Evolutionary conservation across 2,329 filamentous ascomycete species (phyloP), one percentile per base, ranked within the genome.

Genomic region (Neofusicoccum ribis): DNA sequence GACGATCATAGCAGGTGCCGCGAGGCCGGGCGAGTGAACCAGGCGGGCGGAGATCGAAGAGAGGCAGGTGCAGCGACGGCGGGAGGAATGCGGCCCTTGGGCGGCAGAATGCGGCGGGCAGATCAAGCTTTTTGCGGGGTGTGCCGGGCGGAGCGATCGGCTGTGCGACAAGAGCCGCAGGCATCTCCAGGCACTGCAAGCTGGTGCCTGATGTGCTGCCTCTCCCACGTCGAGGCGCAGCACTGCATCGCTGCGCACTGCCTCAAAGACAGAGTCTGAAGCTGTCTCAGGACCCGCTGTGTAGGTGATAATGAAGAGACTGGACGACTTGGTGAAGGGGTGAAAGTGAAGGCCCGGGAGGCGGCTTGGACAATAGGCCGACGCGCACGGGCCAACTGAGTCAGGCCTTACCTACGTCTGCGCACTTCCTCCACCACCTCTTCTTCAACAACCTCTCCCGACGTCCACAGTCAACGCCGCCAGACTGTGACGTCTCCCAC

Each of bases 91-190:
- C 27, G 27, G 27, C 27, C 27, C 27, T 31, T 31, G 34, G 34
- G 7, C 8, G 31, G 50, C n/a, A 20, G 37, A 56, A 31, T 47
- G 41, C 27, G 31, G 27, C 56, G 43, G 52, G 31, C 11, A 47
- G 41, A 47, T 47, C 56, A 60, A 60, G 41, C 56, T 47, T 60
- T 60, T 60, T 47, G 31, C 41, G 56, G 56, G 41, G 43, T 37
- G n/a, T 34, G 51, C 15, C 37, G 9, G 43, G 17, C 51, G 20
- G 20, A 58, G 37, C 56, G 43, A 47, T 60, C 56, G 56, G 31
- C 56, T 60, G 56, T 60, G 56, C 9, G 56, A 59, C 56, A 17
- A 17, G 43, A 37, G 41, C 56, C 43, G 56, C 56, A 47, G 56
- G 31, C 56, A 60, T 23, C 41, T 23, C 52, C 23, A 47, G 56